Percentiles rank a stretch among this genome's conserved stretches.
Conservation (phyloP, 2,329 filamentous ascomycete species). For the Pyricularia grisea region DNA sequence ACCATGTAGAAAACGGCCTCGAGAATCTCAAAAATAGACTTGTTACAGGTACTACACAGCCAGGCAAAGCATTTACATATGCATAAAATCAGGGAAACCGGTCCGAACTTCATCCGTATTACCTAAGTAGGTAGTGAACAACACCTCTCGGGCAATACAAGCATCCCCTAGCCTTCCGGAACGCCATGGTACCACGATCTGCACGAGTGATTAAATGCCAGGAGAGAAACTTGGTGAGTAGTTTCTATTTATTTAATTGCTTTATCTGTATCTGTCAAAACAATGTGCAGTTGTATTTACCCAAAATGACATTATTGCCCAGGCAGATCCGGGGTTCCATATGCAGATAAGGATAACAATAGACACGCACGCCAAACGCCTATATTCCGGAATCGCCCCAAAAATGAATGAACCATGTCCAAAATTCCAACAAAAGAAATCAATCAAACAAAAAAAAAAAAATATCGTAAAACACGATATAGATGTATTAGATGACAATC, state of each 20-base stretch:
- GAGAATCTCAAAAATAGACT: not conserved
- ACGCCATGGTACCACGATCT: not conserved
- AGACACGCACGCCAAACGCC: not conserved
- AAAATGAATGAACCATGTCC: not conserved
- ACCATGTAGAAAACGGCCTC: not conserved
- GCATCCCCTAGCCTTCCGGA: not conserved
- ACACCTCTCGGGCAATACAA: not conserved
- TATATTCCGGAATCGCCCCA: not conserved
- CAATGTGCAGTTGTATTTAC: not conserved
- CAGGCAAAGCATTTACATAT: not conserved
- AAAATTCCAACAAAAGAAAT: not conserved
- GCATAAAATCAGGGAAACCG: not conserved
- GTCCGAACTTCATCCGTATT: not conserved
- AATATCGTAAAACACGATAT: not conserved
- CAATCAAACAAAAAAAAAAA: not conserved
- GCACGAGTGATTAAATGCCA: not conserved
- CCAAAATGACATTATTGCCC: not conserved
- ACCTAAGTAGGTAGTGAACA: too few species aligned
- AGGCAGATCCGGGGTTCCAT: not conserved
- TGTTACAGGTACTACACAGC: not conserved
- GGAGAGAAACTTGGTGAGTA: not conserved
- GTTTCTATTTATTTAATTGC: not conserved
- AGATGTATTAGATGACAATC: slow-evolving; percentile 46
- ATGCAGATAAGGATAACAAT: not conserved
- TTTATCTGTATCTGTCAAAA: not conserved